Conservation (phyloP, 2,329 filamentous ascomycete species). For the Alternaria brassicae region DNA sequence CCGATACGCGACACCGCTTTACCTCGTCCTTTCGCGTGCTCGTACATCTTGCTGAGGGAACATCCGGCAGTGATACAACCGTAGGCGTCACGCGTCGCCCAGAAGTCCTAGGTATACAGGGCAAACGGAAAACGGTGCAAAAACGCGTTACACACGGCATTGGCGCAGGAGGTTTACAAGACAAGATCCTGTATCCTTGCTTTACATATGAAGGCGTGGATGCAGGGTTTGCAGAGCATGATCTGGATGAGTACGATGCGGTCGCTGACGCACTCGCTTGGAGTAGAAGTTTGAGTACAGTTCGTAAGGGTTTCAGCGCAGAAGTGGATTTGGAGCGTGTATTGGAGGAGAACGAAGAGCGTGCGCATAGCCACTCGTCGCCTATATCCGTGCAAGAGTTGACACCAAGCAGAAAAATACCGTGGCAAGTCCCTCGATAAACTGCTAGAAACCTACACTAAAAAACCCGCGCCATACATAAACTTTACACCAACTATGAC, state of each 20-base stretch:
- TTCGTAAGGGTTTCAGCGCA: slow-evolving; percentile 66
- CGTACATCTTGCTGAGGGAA: slow-evolving; percentile 62
- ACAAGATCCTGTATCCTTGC: slow-evolving; percentile 54
- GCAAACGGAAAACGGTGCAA: slow-evolving; percentile 57
- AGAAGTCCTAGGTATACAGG: slow-evolving; percentile 62
- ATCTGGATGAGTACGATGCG: slow-evolving; percentile 71
- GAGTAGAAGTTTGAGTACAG: slow-evolving; percentile 66
- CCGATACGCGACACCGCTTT: slow-evolving; percentile 57
- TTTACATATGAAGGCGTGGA: slow-evolving; percentile 64
- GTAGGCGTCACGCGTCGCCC: slow-evolving; percentile 59
- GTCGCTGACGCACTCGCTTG: slow-evolving; percentile 72
- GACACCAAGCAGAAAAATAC: slow-evolving; percentile 42
- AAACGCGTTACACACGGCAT: slow-evolving; percentile 60
- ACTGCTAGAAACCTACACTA: slow-evolving; percentile 49
- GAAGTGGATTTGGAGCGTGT: slow-evolving; percentile 56
- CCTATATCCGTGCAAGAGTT: background rate
- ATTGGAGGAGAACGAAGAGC: slow-evolving; percentile 53
- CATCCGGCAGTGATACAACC: slow-evolving; percentile 45
- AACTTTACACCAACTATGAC: slow-evolving; percentile 57
- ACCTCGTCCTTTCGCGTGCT: slow-evolving; percentile 57
- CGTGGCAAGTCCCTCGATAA: slow-evolving; percentile 47
- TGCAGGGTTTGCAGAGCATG: slow-evolving; percentile 74
- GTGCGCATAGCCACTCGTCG: slow-evolving; percentile 22
- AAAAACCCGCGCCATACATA: slow-evolving; percentile 48
- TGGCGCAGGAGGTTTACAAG: slow-evolving; percentile 56